Percentiles rank a stretch among this genome's conserved stretches.
phyloP scores from a whole-genome alignment of 805 yeast genomes.

The Candida odintsovae region DNA sequence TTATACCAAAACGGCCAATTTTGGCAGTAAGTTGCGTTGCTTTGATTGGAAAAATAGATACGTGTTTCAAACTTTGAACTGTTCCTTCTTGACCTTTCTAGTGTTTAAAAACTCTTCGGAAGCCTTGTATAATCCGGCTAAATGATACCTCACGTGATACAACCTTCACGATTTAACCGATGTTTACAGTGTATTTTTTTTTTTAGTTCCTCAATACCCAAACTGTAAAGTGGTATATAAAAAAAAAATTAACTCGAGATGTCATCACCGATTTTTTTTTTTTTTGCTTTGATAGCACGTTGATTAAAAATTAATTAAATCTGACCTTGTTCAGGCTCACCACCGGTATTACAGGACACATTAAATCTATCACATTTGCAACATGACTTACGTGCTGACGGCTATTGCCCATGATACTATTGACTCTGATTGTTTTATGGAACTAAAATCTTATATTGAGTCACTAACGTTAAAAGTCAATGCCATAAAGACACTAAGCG shows the following conservation, averaged over 20 bases:
- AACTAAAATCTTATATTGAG: conserved; percentile 23
- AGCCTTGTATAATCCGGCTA: neutral
- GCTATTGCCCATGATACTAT: conserved; percentile 21
- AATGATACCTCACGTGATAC: neutral
- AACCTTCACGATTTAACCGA: neutral
- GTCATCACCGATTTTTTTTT: neutral
- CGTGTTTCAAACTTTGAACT: no score
- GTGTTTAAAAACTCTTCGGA: no score
- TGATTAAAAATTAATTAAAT: no score
- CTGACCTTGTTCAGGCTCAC: no score
- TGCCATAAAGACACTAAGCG: conserved; percentile 25
- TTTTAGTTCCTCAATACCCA: no score
- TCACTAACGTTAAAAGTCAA: conserved; percentile 26
- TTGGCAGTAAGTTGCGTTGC: no score
- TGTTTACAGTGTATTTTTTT: neutral
- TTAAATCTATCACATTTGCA: neutral
- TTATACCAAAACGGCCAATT: no score
- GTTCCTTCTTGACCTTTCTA: no score
- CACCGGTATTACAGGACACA: no score
- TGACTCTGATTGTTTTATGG: conserved; percentile 15
- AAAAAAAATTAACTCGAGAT: neutral
- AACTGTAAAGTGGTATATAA: neutral
- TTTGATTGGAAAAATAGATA: no score
- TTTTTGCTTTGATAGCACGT: no score
- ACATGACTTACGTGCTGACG: conserved; percentile 21